Evolutionary conservation across 495 filamentous ascomycete species (phyloP), one percentile per base, ranked within the genome.

Genomic region (Tuber aestivum): DNA sequence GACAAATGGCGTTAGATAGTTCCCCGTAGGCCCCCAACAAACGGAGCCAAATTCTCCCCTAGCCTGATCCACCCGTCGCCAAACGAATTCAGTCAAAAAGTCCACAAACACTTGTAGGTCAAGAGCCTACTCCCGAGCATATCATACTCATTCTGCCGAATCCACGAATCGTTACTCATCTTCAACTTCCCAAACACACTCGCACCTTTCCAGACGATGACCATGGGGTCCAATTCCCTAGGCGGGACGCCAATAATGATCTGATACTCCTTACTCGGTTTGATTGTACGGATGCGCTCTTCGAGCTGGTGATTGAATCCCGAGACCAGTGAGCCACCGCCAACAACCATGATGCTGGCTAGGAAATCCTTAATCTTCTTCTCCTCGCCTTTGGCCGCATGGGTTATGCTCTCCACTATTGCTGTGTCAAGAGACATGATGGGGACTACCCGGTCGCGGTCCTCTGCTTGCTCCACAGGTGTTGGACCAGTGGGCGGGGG

Each of bases 131-230:
- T 88, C 50, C 95, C 94, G 65, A 97, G 84, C 77, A 93, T 89
- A 83, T 97, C 93, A 85, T 96, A 98, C 85, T 98, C 95, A 74
- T 91, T 85, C 73, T 89, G 87, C 1, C 91, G 91, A 78, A 98
- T 93, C 95, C 95, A 98, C 84, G 91, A 93, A 85, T 99, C 96
- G 84, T 97, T 97, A 16, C 92, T 93, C 41, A 87, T 85, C 76
- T 84, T 88, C 82, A 99, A 85, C 85, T 97, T 95, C n/a, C 93
- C 94, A 87, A 97, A 99, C 41, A 99, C 93, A 81, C 94, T 97
- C 5, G 92, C 96, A 2, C 95, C 95, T 87, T 99, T 99, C 95
- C 95, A 99, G 10, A 92, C 91, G 42, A 98, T 92, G 9, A 97
- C 94, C 83, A 97, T 93, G 37, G 93, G 92, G 83, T 98, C 95